Conservation (phyloP, 2,329 filamentous ascomycete genomes). For the Cladosporium halotolerans region DNA sequence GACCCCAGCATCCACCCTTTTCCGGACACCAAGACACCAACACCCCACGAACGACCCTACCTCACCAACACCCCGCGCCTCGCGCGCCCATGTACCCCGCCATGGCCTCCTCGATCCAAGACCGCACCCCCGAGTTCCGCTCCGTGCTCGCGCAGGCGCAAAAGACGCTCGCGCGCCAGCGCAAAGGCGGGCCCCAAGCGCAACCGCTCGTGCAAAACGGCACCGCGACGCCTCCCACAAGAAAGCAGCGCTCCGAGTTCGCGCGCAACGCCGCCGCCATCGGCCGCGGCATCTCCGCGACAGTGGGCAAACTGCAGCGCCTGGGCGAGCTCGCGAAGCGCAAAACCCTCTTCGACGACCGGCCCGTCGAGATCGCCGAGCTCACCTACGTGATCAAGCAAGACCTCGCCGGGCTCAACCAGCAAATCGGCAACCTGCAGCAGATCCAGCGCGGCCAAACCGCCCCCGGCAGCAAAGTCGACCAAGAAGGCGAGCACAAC, state of each 20-base stretch:
- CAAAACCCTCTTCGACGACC: constrained; percentile 94
- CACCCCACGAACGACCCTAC: not conserved
- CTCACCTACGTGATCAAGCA: constrained; percentile 98
- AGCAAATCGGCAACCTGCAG: constrained; percentile 81
- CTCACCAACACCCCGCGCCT: not conserved
- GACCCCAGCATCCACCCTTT: not conserved
- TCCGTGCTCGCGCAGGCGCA: constrained; percentile 83
- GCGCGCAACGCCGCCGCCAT: constrained; percentile 87
- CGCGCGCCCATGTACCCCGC: constrained; percentile 22
- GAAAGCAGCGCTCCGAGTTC: constrained; percentile 70
- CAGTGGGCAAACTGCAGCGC: constrained; percentile 92
- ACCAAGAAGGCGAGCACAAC: constrained; percentile 92
- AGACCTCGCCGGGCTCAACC: constrained; percentile 78
- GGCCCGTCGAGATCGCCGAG: constrained; percentile 93
- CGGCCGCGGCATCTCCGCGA: constrained; percentile 80
- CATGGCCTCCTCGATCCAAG: constrained; percentile 74
- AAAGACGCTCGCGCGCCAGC: constrained; percentile 52
- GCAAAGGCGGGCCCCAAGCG: constrained; percentile 68
- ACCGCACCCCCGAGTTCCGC: constrained; percentile 92
- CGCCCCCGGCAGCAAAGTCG: constrained; percentile 23
- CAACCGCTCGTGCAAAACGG: constrained; percentile 68
- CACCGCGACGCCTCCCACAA: constrained; percentile 29
- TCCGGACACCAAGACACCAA: not conserved
- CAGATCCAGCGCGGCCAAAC: constrained; percentile 49
- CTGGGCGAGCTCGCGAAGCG: constrained; percentile 90